phyloP scores from a whole-genome alignment of 208 protist genomes.

The Acanthamoeba triangularis region DNA sequence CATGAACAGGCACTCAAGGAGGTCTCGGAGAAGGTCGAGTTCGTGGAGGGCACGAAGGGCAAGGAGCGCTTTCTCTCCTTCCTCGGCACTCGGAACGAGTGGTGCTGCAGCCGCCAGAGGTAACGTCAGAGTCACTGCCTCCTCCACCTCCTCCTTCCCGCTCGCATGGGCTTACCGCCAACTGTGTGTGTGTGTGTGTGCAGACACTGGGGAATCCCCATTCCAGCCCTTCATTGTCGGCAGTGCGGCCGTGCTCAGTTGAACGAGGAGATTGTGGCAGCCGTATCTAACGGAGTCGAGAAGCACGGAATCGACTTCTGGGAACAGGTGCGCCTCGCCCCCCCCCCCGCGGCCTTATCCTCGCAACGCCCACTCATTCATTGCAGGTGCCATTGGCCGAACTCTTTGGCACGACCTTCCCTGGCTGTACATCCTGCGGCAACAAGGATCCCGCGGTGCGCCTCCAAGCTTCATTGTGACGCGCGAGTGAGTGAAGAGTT shows the following conservation, averaged over 20 bases:
- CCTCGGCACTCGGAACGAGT: not conserved
- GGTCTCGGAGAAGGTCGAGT: constrained; percentile 6
- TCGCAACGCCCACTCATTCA: not conserved
- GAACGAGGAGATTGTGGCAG: not conserved
- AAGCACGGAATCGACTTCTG: constrained; percentile 8
- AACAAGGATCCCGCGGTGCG: not conserved
- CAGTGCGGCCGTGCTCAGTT: not conserved
- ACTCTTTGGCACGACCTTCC: not conserved
- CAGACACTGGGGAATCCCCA: constrained; percentile 48
- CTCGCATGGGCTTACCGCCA: not conserved
- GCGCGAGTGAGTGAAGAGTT: not conserved
- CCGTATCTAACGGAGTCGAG: not conserved
- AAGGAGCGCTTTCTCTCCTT: constrained; percentile 33
- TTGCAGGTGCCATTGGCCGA: not conserved
- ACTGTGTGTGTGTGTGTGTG: no score
- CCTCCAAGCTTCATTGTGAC: not conserved
- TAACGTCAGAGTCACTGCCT: not conserved
- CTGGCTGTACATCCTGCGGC: not conserved
- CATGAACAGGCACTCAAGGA: not conserved
- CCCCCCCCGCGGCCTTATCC: not conserved
- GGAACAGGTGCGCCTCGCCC: not conserved
- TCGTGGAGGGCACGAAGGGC: not conserved
- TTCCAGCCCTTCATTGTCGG: constrained; percentile 22
- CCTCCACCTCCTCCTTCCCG: no score
- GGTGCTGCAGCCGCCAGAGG: constrained; percentile 8